Percentiles rank a stretch among this genome's conserved stretches.
These are phyloP conservation scores for Leishmania arabica DNA, from an alignment of 208 protist species.

Conservation along the genomic window DNA sequence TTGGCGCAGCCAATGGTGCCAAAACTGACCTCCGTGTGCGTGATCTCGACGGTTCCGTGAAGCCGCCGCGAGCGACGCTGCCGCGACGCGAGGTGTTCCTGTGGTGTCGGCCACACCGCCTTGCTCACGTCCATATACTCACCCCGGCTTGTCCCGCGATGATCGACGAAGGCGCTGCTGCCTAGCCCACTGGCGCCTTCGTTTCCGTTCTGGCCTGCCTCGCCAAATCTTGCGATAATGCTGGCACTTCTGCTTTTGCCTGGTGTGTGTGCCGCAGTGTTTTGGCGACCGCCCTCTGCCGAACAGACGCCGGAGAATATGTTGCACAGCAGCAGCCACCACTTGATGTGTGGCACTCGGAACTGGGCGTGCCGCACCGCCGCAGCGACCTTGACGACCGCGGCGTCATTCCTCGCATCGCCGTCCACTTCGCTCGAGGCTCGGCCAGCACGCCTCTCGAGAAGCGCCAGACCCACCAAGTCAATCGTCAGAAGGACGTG, in stretches of 20 bases:
- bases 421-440: not conserved
- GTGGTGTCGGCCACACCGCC: not conserved
- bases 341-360: conserved; percentile 25
- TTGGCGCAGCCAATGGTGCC: not conserved
- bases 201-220: not conserved
- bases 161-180: not conserved
- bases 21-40: conserved; percentile 8
- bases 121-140: not conserved
- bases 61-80: not conserved
- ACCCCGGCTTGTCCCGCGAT: not conserved
- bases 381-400: conserved; percentile 5
- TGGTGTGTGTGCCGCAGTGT: not conserved
- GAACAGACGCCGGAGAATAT: not conserved
- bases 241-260: not conserved
- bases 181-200: not conserved
- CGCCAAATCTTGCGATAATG: not conserved
- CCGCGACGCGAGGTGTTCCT: not conserved
- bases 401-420: not conserved
- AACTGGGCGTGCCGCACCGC: conserved; percentile 12
- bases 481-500: conserved; percentile 19
- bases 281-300: not conserved
- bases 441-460: not conserved
- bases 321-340: conserved; percentile 22
- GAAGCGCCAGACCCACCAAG: conserved; percentile 4
- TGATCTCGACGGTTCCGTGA: conserved; percentile 17